Conservation (phyloP, 352 stramenopile species). For the Phytophthora niederhauseri region DNA sequence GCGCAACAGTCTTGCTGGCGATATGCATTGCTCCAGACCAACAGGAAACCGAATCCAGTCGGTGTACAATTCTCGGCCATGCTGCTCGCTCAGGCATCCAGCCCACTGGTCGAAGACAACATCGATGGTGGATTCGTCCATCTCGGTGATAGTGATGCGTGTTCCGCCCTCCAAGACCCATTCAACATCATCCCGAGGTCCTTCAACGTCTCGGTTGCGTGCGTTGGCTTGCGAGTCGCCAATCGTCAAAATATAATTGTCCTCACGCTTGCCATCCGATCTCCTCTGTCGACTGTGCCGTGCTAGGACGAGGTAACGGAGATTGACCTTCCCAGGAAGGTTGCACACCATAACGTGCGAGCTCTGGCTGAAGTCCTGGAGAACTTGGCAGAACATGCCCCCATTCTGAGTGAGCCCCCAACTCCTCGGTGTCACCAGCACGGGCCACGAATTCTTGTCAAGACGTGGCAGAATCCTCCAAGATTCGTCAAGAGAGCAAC, state of each 20-base stretch:
- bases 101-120: slow-evolving; percentile 35
- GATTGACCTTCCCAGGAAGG: neutral
- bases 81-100: slow-evolving; percentile 35
- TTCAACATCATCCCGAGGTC: slow-evolving; percentile 6
- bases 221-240: slow-evolving; percentile 26
- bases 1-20: neutral
- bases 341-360: neutral
- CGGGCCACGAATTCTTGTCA: neutral
- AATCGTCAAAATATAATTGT: slow-evolving; percentile 13
- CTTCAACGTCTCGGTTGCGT: slow-evolving; percentile 18
- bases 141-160: slow-evolving; percentile 22
- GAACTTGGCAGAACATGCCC: slow-evolving; percentile 12
- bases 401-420: neutral
- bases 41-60: slow-evolving; percentile 47
- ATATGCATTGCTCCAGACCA: neutral
- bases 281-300: neutral
- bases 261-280: neutral
- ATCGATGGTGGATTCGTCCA: slow-evolving; percentile 23
- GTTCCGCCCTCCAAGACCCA: slow-evolving; percentile 33
- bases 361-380: neutral
- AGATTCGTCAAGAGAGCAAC: neutral
- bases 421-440: neutral
- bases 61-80: slow-evolving; percentile 46
- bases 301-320: neutral
- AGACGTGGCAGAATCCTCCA: neutral